Base-by-base conservation (phyloP, 2,329 filamentous ascomycete species). In the Claviceps humidiphila region DNA sequence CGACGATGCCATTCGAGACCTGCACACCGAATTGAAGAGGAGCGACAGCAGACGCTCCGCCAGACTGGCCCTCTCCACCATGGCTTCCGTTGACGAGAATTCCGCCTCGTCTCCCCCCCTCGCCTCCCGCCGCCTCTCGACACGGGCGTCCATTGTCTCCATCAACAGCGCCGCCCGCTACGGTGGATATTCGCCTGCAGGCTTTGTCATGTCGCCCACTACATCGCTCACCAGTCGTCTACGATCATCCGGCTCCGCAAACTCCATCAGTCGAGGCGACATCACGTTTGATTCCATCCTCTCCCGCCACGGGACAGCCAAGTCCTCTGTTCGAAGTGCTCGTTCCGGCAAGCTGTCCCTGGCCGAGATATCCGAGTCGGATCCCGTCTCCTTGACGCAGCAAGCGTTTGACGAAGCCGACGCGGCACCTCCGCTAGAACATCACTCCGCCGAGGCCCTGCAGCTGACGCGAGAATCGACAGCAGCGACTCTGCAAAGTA, bases 1-100 rank as follows among this genome's bases (percentile, higher is more conserved):
- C 61, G 85, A 85, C 60, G 80, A 86, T 70, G 85, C 87, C 59
- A 90, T 89, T 60, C 78, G 84, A 54, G 80, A 84, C 61, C 73
- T 88, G 58, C 82, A 87, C 66, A 73, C 80, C 55, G 82, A 87
- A 66, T 72, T 86, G 62, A 87, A 87, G 68, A 76, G 80, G 58
- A 79, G 74, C 62, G 84, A 86, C 62, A 87, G 81, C 62, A 75
- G 79, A 55, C 75, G 77, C 53, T 84, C 82, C 2, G 85, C 81
- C 8, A 71, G 82, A 49, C 71, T 80, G 45, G 79, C 77, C 20
- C 71, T 73, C 58, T 66, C 60, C 61, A 61, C 58, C 53, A 54
- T 58, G 51, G 43, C 52, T 47, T 46, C 48, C 37, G 50, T 47
- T 43, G 41, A 49, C 44, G 24, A 52, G 20, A 51, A 24, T 20